A percentile compares a stretch with the other conserved stretches of the same genome.
phyloP scores from a whole-genome alignment of 1,139 yeast genomes.

The Pichia sp. region DNA sequence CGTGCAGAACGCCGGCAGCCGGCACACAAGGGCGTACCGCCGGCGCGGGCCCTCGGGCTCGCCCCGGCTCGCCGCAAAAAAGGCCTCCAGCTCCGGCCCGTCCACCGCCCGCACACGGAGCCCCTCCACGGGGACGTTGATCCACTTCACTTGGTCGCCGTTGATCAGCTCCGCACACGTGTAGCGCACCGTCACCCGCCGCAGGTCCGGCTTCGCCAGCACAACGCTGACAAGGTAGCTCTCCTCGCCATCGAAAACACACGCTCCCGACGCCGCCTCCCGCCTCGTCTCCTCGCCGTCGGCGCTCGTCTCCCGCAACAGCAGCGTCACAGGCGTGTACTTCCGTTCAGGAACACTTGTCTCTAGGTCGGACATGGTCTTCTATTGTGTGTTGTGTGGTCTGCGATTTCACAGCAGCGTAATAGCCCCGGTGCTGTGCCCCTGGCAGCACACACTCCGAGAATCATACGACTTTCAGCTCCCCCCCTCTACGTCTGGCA shows the following conservation, averaged over 20 bases:
- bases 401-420: no score
- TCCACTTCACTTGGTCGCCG: conserved; percentile 10
- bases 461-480: neutral
- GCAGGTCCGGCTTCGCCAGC: neutral
- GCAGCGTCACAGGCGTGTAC: conserved; percentile 4
- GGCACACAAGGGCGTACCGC: neutral
- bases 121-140: neutral
- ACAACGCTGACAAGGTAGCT: conserved; percentile 11
- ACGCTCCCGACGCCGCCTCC: conserved; percentile 9
- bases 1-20: conserved; percentile 1
- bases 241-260: conserved; percentile 2
- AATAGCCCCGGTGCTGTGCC: neutral
- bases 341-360: neutral
- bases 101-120: conserved; percentile 8
- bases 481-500: neutral
- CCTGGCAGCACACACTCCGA: neutral
- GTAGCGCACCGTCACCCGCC: neutral
- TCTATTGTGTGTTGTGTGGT: no score
- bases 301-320: neutral
- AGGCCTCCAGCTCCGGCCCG: conserved; percentile 8
- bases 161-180: conserved; percentile 14
- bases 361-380: no score
- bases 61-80: conserved; percentile 13
- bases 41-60: conserved; percentile 22
- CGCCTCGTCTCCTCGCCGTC: neutral